Evolutionary conservation across 2,329 filamentous ascomycete genomes (phyloP).

Genomic region (Cladophialophora immunda): DNA sequence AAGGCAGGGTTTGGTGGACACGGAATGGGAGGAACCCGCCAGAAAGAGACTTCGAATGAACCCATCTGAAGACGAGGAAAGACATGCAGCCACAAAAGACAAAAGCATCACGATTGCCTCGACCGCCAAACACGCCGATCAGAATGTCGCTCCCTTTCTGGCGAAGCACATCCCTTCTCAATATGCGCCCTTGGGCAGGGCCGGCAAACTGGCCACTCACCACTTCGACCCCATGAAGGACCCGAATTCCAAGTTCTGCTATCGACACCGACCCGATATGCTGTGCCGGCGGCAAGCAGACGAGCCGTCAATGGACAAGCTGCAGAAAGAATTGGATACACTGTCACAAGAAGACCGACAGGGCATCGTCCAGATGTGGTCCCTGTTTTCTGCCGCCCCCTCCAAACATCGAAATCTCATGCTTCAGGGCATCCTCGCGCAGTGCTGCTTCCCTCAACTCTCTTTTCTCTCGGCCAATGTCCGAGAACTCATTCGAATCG

Average conservation of each 20-base stretch:
- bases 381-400: conserved; percentile 93
- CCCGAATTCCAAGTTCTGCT: conserved; percentile 87
- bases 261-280: conserved; percentile 90
- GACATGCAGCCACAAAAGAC: conserved; percentile 42
- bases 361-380: conserved; percentile 97
- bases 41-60: conserved; percentile 36
- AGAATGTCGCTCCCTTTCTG: conserved; percentile 87
- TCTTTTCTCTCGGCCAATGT: conserved; percentile 91
- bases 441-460: conserved; percentile 97
- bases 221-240: conserved; percentile 47
- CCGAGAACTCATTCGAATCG: conserved; percentile 94
- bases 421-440: conserved; percentile 93
- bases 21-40: conserved; percentile 35
- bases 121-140: conserved; percentile 70
- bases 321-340: conserved; percentile 85
- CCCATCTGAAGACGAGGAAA: conserved; percentile 23
- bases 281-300: conserved; percentile 93
- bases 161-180: conserved; percentile 88
- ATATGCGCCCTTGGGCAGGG: conserved; percentile 77
- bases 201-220: conserved; percentile 12
- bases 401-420: conserved; percentile 94
- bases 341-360: conserved; percentile 88
- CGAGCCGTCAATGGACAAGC: conserved; percentile 93
- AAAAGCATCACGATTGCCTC: conserved; percentile 53
- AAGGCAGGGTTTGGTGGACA: conserved; percentile 11